A percentile compares a stretch with the other conserved stretches of the same genome.
Evolutionary conservation across 805 yeast species (phyloP).

Genomic region (Kluyveromyces aestuarii): DNA sequence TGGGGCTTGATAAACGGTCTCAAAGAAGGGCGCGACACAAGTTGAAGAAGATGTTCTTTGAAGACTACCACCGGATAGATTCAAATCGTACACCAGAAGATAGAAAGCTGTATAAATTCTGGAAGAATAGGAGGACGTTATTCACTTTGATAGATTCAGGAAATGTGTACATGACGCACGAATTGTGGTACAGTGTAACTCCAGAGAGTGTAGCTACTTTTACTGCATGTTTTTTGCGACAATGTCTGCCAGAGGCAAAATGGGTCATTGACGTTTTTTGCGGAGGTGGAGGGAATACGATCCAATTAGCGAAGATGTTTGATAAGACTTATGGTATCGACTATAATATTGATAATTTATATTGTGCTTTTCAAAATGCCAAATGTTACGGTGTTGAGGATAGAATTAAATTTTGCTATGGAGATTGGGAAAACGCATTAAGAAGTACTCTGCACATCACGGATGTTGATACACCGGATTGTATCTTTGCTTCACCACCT

Average conservation of each 20-base stretch:
- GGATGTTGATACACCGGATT: conserved; percentile 11
- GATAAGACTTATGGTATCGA: conserved; percentile 56
- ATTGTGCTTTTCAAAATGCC: conserved; percentile 62
- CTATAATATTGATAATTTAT: conserved; percentile 46
- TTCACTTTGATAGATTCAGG: conserved; percentile 63
- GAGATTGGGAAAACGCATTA: conserved; percentile 35
- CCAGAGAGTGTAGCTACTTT: conserved; percentile 66
- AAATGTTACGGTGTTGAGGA: conserved; percentile 48
- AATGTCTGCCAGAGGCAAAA: conserved; percentile 41
- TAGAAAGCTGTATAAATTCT: conserved; percentile 36
- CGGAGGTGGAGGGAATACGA: conserved; percentile 84
- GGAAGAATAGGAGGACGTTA: conserved; percentile 51
- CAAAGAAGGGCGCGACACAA: conserved; percentile 14
- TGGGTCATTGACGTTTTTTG: conserved; percentile 62
- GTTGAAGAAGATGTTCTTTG: conserved; percentile 6
- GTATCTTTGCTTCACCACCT: conserved; percentile 72
- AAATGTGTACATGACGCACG: conserved; percentile 50
- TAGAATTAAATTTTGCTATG: conserved; percentile 38
- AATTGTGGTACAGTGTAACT: conserved; percentile 83
- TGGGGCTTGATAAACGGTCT: conserved; percentile 13
- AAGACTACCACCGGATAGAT: conserved; percentile 11
- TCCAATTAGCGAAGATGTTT: conserved; percentile 60
- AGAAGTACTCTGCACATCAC: neutral
- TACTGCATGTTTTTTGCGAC: conserved; percentile 43
- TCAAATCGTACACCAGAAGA: conserved; percentile 11